A percentile compares a stretch with the other conserved stretches of the same genome.
Conservation (phyloP, 176 grass and related monocot genomes). For the Oryza punctata region DNA sequence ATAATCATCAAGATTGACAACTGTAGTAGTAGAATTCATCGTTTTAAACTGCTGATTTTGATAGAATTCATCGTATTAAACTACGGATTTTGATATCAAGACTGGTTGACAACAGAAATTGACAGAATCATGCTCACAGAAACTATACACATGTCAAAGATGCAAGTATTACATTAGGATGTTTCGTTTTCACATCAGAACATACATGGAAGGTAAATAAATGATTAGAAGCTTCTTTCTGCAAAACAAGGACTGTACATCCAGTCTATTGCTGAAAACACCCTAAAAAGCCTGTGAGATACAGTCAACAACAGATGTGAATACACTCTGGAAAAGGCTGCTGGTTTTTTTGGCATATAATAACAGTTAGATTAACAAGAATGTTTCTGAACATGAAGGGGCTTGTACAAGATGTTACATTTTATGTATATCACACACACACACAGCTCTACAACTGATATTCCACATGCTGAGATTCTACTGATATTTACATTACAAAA, state of each 20-base stretch:
- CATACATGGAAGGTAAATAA: background rate
- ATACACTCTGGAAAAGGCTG: constrained; percentile 9
- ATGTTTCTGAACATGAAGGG: background rate
- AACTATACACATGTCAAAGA: background rate
- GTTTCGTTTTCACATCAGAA: constrained; percentile 21
- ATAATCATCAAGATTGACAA: constrained; percentile 5
- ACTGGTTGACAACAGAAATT: background rate
- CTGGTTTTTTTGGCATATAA: constrained; percentile 20
- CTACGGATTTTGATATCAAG: background rate
- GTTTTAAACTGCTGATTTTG: background rate
- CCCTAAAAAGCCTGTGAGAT: background rate
- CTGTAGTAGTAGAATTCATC: background rate
- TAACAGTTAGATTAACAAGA: constrained; percentile 26
- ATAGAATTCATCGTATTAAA: background rate
- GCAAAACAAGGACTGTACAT: background rate
- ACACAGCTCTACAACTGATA: constrained; percentile 40
- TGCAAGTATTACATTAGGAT: background rate
- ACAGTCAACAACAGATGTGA: constrained; percentile 7
- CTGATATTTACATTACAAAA: constrained; percentile 56
- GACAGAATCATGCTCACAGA: background rate
- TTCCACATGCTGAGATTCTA: constrained; percentile 34
- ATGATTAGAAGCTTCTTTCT: background rate
- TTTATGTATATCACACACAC: constrained; percentile 36
- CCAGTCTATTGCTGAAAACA: background rate
- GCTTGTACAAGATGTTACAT: constrained; percentile 43